These are phyloP conservation scores for Boletus barrowsii DNA, from an alignment of 768 basidiomycete species.

Conservation along the genomic window DNA sequence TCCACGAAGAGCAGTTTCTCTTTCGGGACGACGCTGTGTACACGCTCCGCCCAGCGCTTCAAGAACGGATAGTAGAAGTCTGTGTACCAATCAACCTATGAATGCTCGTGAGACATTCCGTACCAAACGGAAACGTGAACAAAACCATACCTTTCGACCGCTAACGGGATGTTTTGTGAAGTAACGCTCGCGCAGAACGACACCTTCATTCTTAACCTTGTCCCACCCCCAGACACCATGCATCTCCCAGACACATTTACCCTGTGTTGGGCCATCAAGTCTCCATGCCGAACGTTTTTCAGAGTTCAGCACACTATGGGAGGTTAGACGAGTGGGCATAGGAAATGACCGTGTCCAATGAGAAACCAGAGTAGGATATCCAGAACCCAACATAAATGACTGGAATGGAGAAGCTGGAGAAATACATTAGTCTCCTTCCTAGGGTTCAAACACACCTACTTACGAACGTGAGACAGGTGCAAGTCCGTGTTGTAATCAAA, in stretches of 20 bases:
- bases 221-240: conserved; percentile 96
- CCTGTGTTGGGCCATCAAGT: conserved; percentile 65
- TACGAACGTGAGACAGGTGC: conserved; percentile 75
- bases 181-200: conserved; percentile 81
- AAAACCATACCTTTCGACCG: conserved; percentile 50
- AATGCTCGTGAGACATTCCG: not conserved
- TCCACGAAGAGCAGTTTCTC: conserved; percentile 75
- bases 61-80: conserved; percentile 84
- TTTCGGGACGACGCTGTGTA: conserved; percentile 45
- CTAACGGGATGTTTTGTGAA: conserved; percentile 69
- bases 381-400: conserved; percentile 91
- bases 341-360: conserved; percentile 87
- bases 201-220: conserved; percentile 54
- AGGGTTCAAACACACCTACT: conserved; percentile 30
- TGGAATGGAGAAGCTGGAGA: conserved; percentile 72
- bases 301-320: conserved; percentile 57
- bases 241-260: conserved; percentile 82
- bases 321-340: conserved; percentile 71
- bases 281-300: conserved; percentile 64
- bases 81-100: conserved; percentile 79
- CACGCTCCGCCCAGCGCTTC: conserved; percentile 60
- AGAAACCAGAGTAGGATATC: conserved; percentile 75
- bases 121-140: not conserved
- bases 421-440: not conserved
- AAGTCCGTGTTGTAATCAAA: conserved; percentile 97